Conservation (phyloP, 805 yeast species). For the Saccharomycopsis fodiens region DNA sequence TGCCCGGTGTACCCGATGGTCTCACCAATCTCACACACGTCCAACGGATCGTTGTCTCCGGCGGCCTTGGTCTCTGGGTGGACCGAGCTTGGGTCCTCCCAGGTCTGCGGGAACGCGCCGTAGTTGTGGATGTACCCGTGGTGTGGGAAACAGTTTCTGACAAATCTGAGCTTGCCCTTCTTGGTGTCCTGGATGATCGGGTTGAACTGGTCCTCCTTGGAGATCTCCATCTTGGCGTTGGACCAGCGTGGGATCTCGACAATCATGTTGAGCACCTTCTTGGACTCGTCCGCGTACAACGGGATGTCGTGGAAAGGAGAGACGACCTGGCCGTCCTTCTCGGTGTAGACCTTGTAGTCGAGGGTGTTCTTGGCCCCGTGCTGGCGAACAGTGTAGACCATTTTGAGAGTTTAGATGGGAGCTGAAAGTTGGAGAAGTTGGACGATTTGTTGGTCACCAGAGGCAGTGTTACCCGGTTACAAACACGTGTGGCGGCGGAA, state of each 20-base stretch:
- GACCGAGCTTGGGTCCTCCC: conserved; percentile 65
- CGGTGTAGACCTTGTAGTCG: conserved; percentile 86
- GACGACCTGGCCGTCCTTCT: conserved; percentile 87
- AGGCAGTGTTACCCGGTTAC: conserved; percentile 1
- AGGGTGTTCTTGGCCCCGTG: conserved; percentile 93
- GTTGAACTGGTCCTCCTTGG: conserved; percentile 75
- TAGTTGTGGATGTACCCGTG: conserved; percentile 98
- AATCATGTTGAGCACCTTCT: conserved; percentile 79
- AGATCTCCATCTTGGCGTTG: conserved; percentile 93
- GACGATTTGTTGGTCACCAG: too few relatives aligned
- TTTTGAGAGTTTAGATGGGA: too few relatives aligned
- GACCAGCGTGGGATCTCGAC: conserved; percentile 99
- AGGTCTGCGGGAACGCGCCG: conserved; percentile 96
- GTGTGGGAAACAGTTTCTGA: conserved; percentile 96
- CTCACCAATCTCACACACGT: conserved; percentile 77
- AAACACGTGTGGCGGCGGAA: too few relatives aligned
- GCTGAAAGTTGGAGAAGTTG: too few relatives aligned
- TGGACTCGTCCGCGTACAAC: conserved; percentile 87
- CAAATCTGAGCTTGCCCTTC: conserved; percentile 93
- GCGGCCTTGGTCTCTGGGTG: conserved; percentile 61
- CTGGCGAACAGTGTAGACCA: conserved; percentile 85
- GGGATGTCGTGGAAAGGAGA: conserved; percentile 95
- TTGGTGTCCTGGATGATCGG: conserved; percentile 97
- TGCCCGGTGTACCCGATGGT: conserved; percentile 59
- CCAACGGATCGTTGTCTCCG: conserved; percentile 85